Evolutionary conservation across 2,329 filamentous ascomycete species (phyloP).

Genomic region (Mycocentrospora acerina): DNA sequence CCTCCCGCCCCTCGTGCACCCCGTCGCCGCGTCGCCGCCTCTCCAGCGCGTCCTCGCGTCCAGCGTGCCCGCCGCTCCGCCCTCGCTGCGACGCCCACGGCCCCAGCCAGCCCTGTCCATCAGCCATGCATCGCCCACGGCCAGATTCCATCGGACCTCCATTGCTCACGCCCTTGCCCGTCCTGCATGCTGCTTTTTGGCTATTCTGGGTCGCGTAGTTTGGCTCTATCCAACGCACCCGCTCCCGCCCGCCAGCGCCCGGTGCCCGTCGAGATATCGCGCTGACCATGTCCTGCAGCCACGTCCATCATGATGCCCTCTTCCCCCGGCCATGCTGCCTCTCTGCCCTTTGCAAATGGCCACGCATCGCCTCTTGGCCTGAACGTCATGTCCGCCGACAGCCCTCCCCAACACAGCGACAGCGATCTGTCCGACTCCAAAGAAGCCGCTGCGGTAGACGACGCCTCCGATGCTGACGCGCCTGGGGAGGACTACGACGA

Average conservation of each 20-base stretch:
- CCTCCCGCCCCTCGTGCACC: slow-evolving; percentile 15
- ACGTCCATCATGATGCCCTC: slow-evolving; percentile 64
- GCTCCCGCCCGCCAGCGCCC: slow-evolving; percentile 35
- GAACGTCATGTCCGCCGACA: slow-evolving; percentile 46
- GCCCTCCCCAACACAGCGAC: slow-evolving; percentile 62
- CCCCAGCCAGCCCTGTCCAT: slow-evolving; percentile 28
- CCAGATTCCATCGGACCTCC: slow-evolving; percentile 44
- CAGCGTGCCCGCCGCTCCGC: slow-evolving; percentile 14
- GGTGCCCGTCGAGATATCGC: slow-evolving; percentile 35
- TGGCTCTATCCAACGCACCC: slow-evolving; percentile 38
- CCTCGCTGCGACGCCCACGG: slow-evolving; percentile 21
- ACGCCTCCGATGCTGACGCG: slow-evolving; percentile 43
- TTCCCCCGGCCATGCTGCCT: slow-evolving; percentile 63
- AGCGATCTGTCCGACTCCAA: slow-evolving; percentile 75
- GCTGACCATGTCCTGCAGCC: slow-evolving; percentile 53
- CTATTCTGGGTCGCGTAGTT: slow-evolving; percentile 48
- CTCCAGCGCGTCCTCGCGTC: slow-evolving; percentile 14
- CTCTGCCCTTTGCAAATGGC: slow-evolving; percentile 67
- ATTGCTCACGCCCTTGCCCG: slow-evolving; percentile 28
- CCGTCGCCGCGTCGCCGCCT: slow-evolving; percentile 13
- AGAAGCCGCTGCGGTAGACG: slow-evolving; percentile 52
- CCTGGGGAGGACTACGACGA: slow-evolving; percentile 44
- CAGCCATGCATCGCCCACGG: slow-evolving; percentile 36
- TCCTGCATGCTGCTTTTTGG: slow-evolving; percentile 34
- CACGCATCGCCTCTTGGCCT: slow-evolving; percentile 59